Evolutionary conservation across 495 filamentous ascomycete genomes (phyloP).

Genomic region (Aspergillus steynii): DNA sequence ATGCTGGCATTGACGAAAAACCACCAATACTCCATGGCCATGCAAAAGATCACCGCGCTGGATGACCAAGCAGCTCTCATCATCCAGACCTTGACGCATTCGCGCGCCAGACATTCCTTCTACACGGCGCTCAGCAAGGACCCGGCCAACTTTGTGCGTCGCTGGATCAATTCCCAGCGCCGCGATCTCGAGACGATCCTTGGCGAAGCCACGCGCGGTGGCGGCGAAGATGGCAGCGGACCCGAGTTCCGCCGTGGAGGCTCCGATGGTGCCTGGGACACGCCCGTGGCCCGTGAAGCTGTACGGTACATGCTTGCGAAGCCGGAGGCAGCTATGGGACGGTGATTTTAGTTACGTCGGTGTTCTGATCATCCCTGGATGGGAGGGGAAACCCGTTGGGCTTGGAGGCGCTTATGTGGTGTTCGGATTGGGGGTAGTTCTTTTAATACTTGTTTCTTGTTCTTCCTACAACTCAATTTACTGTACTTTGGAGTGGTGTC

Average conservation of each 20-base stretch:
- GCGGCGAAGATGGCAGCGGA: conserved; percentile 60
- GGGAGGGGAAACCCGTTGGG: conserved; percentile 4
- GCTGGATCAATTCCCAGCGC: conserved; percentile 86
- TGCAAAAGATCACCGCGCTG: conserved; percentile 68
- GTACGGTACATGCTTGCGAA: conserved; percentile 52
- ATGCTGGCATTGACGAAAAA: conserved; percentile 59
- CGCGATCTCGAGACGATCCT: conserved; percentile 87
- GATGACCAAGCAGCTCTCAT: conserved; percentile 84
- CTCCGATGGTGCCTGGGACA: conserved; percentile 54
- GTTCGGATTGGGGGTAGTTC: conserved; percentile 35
- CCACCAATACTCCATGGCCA: conserved; percentile 51
- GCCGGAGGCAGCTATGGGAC: conserved; percentile 38
- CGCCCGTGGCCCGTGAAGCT: conserved; percentile 45
- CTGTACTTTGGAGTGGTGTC: not conserved
- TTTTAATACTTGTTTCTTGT: conserved; percentile 21
- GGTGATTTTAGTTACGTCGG: conserved; percentile 17
- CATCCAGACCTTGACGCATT: conserved; percentile 72
- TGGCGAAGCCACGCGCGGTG: conserved; percentile 73
- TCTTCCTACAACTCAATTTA: conserved; percentile 8
- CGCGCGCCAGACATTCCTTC: conserved; percentile 85
- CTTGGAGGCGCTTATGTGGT: conserved; percentile 38
- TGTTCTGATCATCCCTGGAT: conserved; percentile 15
- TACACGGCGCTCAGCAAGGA: conserved; percentile 73
- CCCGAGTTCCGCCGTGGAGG: conserved; percentile 62
- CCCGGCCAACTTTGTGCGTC: conserved; percentile 74